Evolutionary conservation across 106 monocot species (phyloP).

Genomic region (Allium cepa): DNA sequence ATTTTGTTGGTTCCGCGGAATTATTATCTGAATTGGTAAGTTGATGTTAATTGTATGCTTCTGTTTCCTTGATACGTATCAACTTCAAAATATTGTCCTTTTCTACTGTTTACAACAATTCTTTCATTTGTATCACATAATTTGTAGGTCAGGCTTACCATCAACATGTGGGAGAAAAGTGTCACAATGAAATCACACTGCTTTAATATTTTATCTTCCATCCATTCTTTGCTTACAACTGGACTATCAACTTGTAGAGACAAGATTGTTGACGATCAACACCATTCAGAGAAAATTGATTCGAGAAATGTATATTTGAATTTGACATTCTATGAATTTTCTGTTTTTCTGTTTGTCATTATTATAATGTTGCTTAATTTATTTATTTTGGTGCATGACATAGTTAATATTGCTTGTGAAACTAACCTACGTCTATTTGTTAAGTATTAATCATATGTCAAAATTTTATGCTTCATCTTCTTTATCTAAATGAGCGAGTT

Average conservation of each 20-base stretch:
- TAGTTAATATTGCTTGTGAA: too few species aligned
- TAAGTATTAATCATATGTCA: too few species aligned
- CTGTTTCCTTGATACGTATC: too few species aligned
- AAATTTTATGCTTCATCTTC: too few species aligned
- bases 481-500: too few species aligned
- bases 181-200: conserved; percentile 12
- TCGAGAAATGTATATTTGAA: conserved; percentile 31
- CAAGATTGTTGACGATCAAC: conserved; percentile 11
- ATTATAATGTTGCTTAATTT: too few species aligned
- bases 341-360: too few species aligned
- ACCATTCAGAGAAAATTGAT: conserved; percentile 2
- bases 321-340: background rate
- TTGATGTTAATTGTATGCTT: background rate
- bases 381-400: too few species aligned
- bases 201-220: conserved; percentile 29
- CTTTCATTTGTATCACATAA: background rate
- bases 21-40: conserved; percentile 51
- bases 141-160: conserved; percentile 31
- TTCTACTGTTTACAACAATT: background rate
- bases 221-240: conserved; percentile 34
- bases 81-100: background rate
- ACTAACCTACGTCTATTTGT: too few species aligned
- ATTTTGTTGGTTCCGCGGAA: conserved; percentile 28
- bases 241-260: conserved; percentile 12
- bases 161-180: conserved; percentile 28